phyloP scores from a whole-genome alignment of 2,329 filamentous ascomycete genomes.

The Albophoma yamanashiensis region DNA sequence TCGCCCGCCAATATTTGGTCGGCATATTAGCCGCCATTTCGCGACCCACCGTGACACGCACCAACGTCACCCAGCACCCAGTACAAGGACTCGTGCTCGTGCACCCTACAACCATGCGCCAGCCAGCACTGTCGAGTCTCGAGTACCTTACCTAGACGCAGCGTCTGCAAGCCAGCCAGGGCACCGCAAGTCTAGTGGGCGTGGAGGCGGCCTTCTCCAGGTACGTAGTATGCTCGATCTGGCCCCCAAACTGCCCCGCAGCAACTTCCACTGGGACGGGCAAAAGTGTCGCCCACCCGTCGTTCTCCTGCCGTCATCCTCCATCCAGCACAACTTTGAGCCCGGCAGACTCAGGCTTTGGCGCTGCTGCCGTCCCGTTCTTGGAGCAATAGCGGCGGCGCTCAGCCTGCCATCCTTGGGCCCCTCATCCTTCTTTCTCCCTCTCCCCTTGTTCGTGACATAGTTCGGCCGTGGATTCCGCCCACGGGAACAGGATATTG shows the following conservation, averaged over 20 bases:
- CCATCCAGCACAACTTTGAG: constrained; percentile 2
- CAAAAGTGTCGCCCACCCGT: background rate
- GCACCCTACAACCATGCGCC: background rate
- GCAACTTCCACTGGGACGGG: background rate
- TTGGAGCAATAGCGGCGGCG: background rate
- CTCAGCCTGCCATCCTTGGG: background rate
- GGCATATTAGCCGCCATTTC: background rate
- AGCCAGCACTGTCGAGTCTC: background rate
- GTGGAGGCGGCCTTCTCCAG: background rate
- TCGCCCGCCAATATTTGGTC: background rate
- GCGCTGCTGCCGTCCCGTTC: background rate
- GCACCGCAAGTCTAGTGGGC: background rate
- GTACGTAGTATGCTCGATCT: background rate
- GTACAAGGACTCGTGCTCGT: background rate
- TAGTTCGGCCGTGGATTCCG: background rate
- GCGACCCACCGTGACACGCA: background rate
- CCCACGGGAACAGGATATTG: background rate
- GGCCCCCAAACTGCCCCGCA: background rate
- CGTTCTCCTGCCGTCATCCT: background rate
- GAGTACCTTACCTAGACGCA: no score
- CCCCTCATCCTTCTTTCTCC: background rate
- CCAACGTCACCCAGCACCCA: background rate
- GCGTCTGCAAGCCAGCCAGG: background rate
- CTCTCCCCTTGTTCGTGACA: background rate
- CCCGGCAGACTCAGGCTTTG: background rate